A percentile compares a stretch with the other conserved stretches of the same genome.
Conservation (phyloP, 179 eudicot genomes). For the Silene vulgaris region DNA sequence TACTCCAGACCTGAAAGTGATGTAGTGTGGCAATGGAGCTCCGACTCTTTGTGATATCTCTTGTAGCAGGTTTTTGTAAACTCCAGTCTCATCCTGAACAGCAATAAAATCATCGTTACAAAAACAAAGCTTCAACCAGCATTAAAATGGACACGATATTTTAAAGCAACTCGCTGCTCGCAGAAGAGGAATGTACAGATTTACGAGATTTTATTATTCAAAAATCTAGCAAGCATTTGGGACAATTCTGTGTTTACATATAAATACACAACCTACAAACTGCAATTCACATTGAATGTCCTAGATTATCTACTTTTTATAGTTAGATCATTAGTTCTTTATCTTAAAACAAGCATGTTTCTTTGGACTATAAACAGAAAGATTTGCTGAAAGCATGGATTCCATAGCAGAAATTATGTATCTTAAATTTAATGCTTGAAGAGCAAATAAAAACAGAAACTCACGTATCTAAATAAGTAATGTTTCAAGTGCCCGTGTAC, state of each 20-base stretch:
- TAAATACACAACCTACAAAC: no score
- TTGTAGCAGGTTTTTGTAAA: slow-evolving; percentile 75
- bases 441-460: background rate
- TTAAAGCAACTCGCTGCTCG: background rate
- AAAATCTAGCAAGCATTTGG: no score
- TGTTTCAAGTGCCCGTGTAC: background rate
- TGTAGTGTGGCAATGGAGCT: slow-evolving; percentile 71
- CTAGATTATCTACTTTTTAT: slow-evolving; percentile 24
- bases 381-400: background rate
- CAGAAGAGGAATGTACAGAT: background rate
- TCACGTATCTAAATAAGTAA: background rate
- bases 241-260: no score
- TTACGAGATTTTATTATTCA: no score
- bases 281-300: no score
- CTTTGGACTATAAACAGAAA: no score
- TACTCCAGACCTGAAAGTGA: slow-evolving; percentile 65
- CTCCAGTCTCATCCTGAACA: slow-evolving; percentile 77
- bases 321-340: background rate
- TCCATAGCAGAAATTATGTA: background rate
- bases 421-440: background rate
- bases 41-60: slow-evolving; percentile 90
- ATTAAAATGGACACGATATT: background rate
- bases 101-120: slow-evolving; percentile 21
- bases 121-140: background rate
- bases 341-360: background rate